Percentiles rank a stretch among this genome's conserved stretches.
Evolutionary conservation across 805 yeast genomes (phyloP).

Genomic region (Zygosaccharomyces pseudorouxii): DNA sequence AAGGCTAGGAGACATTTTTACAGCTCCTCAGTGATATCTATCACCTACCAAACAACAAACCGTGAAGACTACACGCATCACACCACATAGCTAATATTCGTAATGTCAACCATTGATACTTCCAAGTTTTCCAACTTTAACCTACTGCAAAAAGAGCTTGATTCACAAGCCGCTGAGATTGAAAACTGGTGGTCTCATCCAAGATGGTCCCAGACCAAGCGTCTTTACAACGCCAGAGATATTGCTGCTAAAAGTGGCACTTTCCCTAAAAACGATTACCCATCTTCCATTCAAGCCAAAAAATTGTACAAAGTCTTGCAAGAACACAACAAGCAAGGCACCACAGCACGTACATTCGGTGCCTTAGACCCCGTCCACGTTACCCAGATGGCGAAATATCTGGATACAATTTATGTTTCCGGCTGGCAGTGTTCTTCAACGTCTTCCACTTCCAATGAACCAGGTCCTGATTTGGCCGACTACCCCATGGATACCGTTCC

Average conservation of each 20-base stretch:
- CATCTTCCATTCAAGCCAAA: constrained; percentile 75
- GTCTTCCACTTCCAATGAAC: constrained; percentile 95
- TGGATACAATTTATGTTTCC: constrained; percentile 88
- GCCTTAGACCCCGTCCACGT: constrained; percentile 95
- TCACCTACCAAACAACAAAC: background rate
- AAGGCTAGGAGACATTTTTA: background rate
- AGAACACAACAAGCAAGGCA: constrained; percentile 52
- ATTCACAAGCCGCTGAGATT: constrained; percentile 60
- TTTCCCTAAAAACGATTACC: constrained; percentile 58
- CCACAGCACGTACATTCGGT: constrained; percentile 80
- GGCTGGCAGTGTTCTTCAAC: constrained; percentile 99
- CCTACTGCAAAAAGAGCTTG: constrained; percentile 18
- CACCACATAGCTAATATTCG: background rate
- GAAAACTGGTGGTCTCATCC: constrained; percentile 91
- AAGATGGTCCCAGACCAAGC: constrained; percentile 83
- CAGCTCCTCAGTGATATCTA: background rate
- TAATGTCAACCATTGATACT: constrained; percentile 4
- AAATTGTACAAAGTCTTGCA: constrained; percentile 67
- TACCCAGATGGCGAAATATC: constrained; percentile 92
- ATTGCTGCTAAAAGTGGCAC: constrained; percentile 87
- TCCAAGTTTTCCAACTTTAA: constrained; percentile 9
- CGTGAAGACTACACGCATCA: background rate
- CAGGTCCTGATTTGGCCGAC: constrained; percentile 97
- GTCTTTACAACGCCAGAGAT: constrained; percentile 84
- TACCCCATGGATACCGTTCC: constrained; percentile 99